Percentiles rank a stretch among this genome's conserved stretches.
These are phyloP conservation scores for Anethum foeniculum DNA, from an alignment of 140 eudicot genomes.

Conservation along the genomic window DNA sequence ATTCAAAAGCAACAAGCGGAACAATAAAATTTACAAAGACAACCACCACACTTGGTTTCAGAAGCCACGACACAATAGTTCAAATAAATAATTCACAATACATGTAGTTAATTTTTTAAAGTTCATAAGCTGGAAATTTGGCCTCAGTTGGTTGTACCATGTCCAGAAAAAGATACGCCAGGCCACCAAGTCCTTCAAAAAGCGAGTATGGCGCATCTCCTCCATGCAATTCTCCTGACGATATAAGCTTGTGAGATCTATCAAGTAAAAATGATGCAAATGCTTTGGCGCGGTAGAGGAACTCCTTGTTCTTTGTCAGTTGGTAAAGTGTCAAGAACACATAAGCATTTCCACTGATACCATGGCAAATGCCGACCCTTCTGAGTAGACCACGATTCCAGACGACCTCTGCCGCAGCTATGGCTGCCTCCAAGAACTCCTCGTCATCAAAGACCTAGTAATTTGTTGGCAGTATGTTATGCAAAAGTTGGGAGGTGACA, in stretches of 20 bases:
- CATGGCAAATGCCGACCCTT: constrained; percentile 67
- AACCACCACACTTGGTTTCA: neutral
- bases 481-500: neutral
- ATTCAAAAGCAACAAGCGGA: neutral
- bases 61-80: neutral
- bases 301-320: constrained; percentile 41
- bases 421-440: constrained; percentile 52
- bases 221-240: constrained; percentile 66
- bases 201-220: constrained; percentile 61
- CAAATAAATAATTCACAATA: neutral
- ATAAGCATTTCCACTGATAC: constrained; percentile 70
- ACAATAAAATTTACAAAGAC: neutral
- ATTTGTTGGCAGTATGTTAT: neutral
- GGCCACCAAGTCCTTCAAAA: constrained; percentile 75
- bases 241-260: constrained; percentile 49
- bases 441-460: constrained; percentile 46
- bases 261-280: constrained; percentile 61
- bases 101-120: constrained; percentile 14
- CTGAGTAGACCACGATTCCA: constrained; percentile 78
- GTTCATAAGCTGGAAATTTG: constrained; percentile 64
- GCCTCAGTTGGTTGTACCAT: constrained; percentile 55
- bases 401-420: constrained; percentile 56
- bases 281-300: constrained; percentile 54
- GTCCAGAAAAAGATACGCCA: constrained; percentile 73
- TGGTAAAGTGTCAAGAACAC: constrained; percentile 58